Conservation (phyloP, 2,329 filamentous ascomycete genomes). For the Pleochaeta shiraiana region DNA sequence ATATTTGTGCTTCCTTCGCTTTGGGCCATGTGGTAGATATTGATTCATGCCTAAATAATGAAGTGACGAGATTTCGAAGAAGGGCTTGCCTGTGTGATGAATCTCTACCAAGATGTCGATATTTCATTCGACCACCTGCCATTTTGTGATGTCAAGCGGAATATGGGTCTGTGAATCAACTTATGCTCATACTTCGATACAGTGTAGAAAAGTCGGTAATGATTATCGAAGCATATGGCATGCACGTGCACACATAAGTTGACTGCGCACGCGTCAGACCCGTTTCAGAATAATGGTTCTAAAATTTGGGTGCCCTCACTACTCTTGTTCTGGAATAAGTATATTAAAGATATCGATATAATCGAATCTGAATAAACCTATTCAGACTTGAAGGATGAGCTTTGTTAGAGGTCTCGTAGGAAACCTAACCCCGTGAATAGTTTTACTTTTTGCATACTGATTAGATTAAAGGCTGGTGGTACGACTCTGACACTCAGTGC, state of each 20-base stretch:
- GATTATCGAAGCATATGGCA: neutral
- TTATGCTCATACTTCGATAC: neutral
- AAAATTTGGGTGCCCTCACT: too few species aligned
- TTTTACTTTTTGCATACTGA: neutral
- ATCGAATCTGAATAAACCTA: too few species aligned
- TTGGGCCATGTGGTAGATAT: constrained; percentile 93
- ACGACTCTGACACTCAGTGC: constrained; percentile 52
- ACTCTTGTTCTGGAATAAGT: too few species aligned
- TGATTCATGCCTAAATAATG: constrained; percentile 78
- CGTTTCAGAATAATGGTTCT: too few species aligned
- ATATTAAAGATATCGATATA: too few species aligned
- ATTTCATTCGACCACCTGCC: constrained; percentile 73
- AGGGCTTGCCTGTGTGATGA: constrained; percentile 81
- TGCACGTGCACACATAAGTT: neutral
- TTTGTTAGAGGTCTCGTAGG: constrained; percentile 42
- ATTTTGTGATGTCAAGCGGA: constrained; percentile 24
- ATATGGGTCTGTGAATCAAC: constrained; percentile 3
- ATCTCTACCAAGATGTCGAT: constrained; percentile 67
- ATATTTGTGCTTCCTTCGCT: constrained; percentile 84
- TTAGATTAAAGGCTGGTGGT: constrained; percentile 39
- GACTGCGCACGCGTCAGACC: too few species aligned
- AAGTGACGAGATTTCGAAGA: constrained; percentile 87
- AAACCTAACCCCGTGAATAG: constrained; percentile 7
- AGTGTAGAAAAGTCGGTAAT: neutral
- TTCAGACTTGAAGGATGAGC: constrained; percentile 34